Conservation (phyloP, 306 rosid species). For the Castanea sativa region DNA sequence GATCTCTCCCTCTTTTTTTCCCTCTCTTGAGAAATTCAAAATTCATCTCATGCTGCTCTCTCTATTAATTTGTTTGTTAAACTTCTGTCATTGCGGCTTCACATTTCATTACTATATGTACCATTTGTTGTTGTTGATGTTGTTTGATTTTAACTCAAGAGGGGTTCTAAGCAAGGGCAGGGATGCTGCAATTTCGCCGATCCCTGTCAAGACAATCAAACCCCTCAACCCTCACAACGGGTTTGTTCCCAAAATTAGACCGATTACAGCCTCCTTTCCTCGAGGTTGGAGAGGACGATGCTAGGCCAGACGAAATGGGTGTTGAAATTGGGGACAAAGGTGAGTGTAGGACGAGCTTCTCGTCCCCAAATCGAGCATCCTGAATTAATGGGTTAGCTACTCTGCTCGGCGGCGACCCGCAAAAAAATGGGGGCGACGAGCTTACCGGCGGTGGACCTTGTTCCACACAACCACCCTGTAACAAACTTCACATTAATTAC, state of each 20-base stretch:
- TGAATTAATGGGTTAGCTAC: conserved; percentile 91
- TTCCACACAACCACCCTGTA: conserved; percentile 44
- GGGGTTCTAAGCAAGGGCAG: conserved; percentile 70
- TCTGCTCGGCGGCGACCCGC: conserved; percentile 99
- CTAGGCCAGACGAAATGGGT: conserved; percentile 20
- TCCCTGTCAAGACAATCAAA: conserved; percentile 93
- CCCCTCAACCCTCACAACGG: conserved; percentile 84
- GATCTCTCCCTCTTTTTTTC: conserved; percentile 5
- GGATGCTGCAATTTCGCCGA: conserved; percentile 77
- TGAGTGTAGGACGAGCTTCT: conserved; percentile 44
- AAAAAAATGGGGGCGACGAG: conserved; percentile 85
- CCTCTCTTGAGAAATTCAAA: conserved; percentile 40
- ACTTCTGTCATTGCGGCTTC: background rate
- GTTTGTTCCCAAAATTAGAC: conserved; percentile 69
- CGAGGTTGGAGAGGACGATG: conserved; percentile 52
- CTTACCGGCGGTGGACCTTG: conserved; percentile 48
- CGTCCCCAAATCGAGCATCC: conserved; percentile 86
- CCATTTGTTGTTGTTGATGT: background rate
- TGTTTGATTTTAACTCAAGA: background rate
- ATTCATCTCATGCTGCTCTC: conserved; percentile 29
- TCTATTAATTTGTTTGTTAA: conserved; percentile 25
- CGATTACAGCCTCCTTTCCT: conserved; percentile 80
- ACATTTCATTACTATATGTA: conserved; percentile 26
- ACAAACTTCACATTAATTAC: background rate
- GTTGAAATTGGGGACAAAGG: conserved; percentile 38